Evolutionary conservation across 805 yeast genomes (phyloP).

Genomic region (Candida argentea): DNA sequence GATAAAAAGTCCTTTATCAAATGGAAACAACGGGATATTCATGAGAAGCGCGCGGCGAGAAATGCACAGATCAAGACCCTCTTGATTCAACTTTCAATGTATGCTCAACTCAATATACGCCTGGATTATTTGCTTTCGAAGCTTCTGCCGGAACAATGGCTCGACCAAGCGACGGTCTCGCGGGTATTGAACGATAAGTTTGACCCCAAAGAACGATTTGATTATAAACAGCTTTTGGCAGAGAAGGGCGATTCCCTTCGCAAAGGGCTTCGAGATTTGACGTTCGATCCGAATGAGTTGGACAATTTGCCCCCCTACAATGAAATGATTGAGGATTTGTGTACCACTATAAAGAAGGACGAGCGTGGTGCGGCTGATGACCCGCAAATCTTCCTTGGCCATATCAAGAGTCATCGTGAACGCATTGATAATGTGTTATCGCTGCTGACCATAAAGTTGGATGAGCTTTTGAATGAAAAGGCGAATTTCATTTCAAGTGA

Average conservation of each 20-base stretch:
- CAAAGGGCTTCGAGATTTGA: conserved; percentile 32
- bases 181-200: conserved; percentile 39
- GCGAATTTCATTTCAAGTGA: conserved; percentile 73
- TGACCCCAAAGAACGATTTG: conserved; percentile 50
- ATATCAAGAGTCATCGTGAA: conserved; percentile 49
- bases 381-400: conserved; percentile 23
- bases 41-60: conserved; percentile 79
- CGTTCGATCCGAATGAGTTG: conserved; percentile 24
- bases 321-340: conserved; percentile 87
- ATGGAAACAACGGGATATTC: conserved; percentile 97
- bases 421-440: conserved; percentile 60
- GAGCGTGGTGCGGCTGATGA: conserved; percentile 35
- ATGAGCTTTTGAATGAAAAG: conserved; percentile 60
- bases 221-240: conserved; percentile 25
- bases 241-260: conserved; percentile 34
- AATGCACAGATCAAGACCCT: conserved; percentile 69
- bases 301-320: conserved; percentile 56
- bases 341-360: conserved; percentile 66
- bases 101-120: conserved; percentile 59
- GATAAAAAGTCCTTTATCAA: conserved; percentile 86
- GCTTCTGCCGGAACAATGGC: conserved; percentile 30
- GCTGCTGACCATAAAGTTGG: conserved; percentile 58
- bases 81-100: conserved; percentile 73
- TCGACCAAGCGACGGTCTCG: conserved; percentile 19
- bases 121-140: conserved; percentile 51